A percentile compares a stretch with the other conserved stretches of the same genome.
phyloP scores from a whole-genome alignment of 495 filamentous ascomycete genomes.

The Chaetomium tenue region DNA sequence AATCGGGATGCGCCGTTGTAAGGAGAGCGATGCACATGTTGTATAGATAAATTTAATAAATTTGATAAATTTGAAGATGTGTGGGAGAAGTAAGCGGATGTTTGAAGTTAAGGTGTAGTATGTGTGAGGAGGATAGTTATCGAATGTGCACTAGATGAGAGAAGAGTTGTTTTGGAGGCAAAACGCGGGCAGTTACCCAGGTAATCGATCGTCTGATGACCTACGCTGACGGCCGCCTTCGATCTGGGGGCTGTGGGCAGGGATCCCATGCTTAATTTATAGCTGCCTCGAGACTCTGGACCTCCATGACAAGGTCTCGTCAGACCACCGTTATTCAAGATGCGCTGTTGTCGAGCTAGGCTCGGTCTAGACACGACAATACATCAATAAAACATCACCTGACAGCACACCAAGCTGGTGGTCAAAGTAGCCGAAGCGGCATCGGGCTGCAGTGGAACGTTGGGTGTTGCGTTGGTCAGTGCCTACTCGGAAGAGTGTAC shows the following conservation, averaged over 20 bases:
- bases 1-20: conserved; percentile 86
- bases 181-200: too few species aligned
- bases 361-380: conserved; percentile 11
- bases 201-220: neutral
- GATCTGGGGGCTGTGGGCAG: neutral
- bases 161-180: too few species aligned
- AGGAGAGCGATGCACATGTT: conserved; percentile 91
- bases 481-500: too few species aligned
- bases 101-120: neutral
- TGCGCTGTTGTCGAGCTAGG: conserved; percentile 16
- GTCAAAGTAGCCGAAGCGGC: neutral
- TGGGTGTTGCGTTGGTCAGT: neutral
- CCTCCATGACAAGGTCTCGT: neutral
- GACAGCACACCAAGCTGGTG: conserved; percentile 6
- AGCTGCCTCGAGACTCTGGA: neutral
- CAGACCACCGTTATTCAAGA: conserved; percentile 16
- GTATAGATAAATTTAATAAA: too few species aligned
- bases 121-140: neutral
- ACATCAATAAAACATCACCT: conserved; percentile 15
- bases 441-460: conserved; percentile 13
- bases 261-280: neutral
- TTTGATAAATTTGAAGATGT: too few species aligned
- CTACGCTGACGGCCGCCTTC: neutral
- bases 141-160: too few species aligned
- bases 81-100: neutral